Evolutionary conservation across 495 filamentous ascomycete genomes (phyloP), one percentile per base, ranked within the genome.

Genomic region (Talaromyces proteolyticus): DNA sequence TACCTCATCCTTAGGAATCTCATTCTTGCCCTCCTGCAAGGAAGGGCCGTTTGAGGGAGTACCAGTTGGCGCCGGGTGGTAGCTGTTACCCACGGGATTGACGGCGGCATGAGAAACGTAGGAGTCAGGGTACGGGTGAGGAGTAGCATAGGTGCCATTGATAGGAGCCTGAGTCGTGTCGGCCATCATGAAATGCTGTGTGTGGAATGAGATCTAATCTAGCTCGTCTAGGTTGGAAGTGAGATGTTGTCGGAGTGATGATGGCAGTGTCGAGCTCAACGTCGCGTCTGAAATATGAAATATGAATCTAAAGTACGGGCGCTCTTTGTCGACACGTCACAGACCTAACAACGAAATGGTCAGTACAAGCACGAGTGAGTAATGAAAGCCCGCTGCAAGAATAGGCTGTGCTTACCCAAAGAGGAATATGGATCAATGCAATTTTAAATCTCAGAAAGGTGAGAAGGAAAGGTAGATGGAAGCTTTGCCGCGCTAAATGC

Each of bases 1-100:
- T 46, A 98, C 88, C 70, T 97, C 89, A 67, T 91, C 88, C 66
- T 93, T 94, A 40, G 73, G 65, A 54, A 69, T 75, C 47, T 66
- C 66, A 53, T 63, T 71, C 57, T 72, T 74, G 54, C 70, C 65
- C 50, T 69, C 72, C 39, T 54, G 63, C 24, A 61, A 61, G 24
- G 49, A 23, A 22, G 71, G 62, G 42, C 57, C 65, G 53, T 70
- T 70, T 36, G 68, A 65, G 22, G 73, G 64, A 34, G 70, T 75
- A 40, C 66, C 66, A 47, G 64, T 66, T 58, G 73, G 73, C 18
- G 65, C 64, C 39, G 72, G 69, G 54, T 71, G 68, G 60, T 75
- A 73, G 57, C 59, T 48, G 53, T 67, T 57, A 64, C 68, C 57
- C 66, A 58, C 48, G 58, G 55, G 47, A 22, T 51, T 52, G 25